Evolutionary conservation across 192 early-diverging fungal genomes (phyloP).

Genomic region (Rhizoclosmatium globosum): DNA sequence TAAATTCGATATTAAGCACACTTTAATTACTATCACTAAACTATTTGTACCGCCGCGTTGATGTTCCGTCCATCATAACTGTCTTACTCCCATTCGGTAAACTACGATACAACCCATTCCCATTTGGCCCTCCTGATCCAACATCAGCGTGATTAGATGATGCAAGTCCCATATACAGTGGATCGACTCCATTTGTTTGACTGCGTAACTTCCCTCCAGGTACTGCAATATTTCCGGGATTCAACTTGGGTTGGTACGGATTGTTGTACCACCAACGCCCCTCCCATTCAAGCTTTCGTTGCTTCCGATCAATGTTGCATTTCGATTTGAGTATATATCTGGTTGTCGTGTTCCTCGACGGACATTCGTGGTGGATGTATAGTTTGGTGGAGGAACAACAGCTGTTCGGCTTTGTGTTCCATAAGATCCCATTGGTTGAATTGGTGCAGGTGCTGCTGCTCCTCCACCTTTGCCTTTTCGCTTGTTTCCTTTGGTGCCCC

Average conservation of each 20-base stretch:
- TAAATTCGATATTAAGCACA: too few relatives aligned
- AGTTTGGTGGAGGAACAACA: background rate
- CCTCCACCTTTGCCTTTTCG: background rate
- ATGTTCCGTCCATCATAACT: background rate
- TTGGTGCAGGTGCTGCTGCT: background rate
- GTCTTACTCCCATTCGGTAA: background rate
- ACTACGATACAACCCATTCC: slow-evolving; percentile 10
- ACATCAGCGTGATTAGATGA: slow-evolving; percentile 2
- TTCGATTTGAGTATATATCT: slow-evolving; percentile 5
- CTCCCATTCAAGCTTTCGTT: background rate
- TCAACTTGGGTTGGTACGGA: slow-evolving; percentile 24
- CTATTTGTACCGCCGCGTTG: too few relatives aligned
- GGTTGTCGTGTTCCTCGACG: background rate
- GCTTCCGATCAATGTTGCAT: background rate
- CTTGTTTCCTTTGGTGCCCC: slow-evolving; percentile 16
- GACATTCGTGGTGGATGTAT: slow-evolving; percentile 7
- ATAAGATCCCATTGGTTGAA: background rate
- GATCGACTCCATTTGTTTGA: slow-evolving; percentile 39
- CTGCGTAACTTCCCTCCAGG: slow-evolving; percentile 54
- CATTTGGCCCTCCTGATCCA: background rate
- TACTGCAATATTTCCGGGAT: slow-evolving; percentile 53
- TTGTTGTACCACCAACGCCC: background rate
- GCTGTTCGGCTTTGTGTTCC: background rate
- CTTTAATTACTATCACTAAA: too few relatives aligned
- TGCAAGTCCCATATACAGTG: slow-evolving; percentile 30